Base-by-base conservation (phyloP, 805 yeast species). In the Wickerhamiella azymoides region DNA sequence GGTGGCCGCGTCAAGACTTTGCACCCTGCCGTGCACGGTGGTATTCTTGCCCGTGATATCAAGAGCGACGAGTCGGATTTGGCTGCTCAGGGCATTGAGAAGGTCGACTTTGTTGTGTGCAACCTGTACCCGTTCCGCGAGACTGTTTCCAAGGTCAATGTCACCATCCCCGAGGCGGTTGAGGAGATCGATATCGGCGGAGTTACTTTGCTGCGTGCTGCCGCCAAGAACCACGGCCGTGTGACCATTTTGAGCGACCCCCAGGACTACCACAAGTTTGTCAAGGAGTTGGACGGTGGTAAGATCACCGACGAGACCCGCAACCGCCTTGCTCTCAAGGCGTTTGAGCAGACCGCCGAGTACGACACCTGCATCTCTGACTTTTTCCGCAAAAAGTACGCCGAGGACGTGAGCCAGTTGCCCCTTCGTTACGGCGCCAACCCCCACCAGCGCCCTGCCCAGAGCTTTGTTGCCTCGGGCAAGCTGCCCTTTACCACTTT, bases 381-480 rank as follows among this genome's bases (percentile, higher is more conserved):
- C 70, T 92, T 85, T 66, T 92, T 92, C 78, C 80, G 98, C 73
- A 92, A 86, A 71, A 88, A 85, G 69, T 92, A 92, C 71, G 76
- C 94, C 43, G 97, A 89, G 69, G 82, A 79, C 63, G 70, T 69
- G 40, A 75, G 92, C 46, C 97, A 89, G 74, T 73, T 92, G 66
- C 89, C 96, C 25, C 75, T 92, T 59, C 80, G 98, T 72, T 92
- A 92, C 66, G 98, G 98, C 65, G 96, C 95, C 49, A 92, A 92
- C 72, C 98, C 98, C 50, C 97, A 92, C 67, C 98, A 92, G 73
- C 92, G 85, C 68, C 98, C 98, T 42, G 96, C 98, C 26, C 98
- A 92, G 72, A 96, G 97, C 45, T 92, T 67, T 61, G 94, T 92
- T 48, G 64, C 79, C 48, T 76, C 79, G 54, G 95, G 93, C 58